A percentile compares a stretch with the other conserved stretches of the same genome.
Conservation (phyloP, 2,329 filamentous ascomycete genomes). For the Chrysosporium keratinophilum region DNA sequence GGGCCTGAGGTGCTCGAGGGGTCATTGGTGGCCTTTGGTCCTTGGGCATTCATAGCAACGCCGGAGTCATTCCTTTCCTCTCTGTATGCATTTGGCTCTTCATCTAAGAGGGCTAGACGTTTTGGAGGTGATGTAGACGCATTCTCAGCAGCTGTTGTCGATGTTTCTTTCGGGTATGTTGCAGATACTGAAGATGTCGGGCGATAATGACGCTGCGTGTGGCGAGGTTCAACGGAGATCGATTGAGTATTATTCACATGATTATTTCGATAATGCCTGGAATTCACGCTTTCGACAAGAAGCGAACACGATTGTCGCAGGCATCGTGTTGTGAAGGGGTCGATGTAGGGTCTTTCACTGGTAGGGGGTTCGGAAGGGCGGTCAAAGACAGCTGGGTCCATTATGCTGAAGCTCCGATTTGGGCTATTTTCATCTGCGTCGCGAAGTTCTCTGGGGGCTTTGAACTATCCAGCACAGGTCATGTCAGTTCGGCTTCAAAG, state of each 20-base stretch:
- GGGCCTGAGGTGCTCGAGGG: background rate
- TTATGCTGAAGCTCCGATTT: constrained; percentile 6
- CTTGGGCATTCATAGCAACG: background rate
- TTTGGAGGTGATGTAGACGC: background rate
- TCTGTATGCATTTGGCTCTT: background rate
- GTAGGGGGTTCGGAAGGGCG: constrained; percentile 3
- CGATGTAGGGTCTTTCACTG: constrained; percentile 7
- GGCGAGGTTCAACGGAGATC: background rate
- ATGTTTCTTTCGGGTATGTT: background rate
- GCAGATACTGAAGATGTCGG: background rate
- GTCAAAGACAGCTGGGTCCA: background rate
- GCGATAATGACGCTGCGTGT: background rate
- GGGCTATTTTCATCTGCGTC: background rate
- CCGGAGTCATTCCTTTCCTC: constrained; percentile 1
- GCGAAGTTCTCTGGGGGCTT: background rate
- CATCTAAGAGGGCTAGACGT: background rate
- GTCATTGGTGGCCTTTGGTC: background rate
- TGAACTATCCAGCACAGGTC: background rate
- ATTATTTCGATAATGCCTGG: background rate
- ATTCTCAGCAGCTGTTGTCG: background rate
- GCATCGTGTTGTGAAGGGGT: constrained; percentile 10
- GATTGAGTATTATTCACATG: background rate
- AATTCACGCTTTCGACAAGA: constrained; percentile 7
- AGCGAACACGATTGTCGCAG: constrained; percentile 12
- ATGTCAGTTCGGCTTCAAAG: background rate